Base-by-base conservation (phyloP, 2,329 filamentous ascomycete genomes). In the Neophaeococcomyces aloes region DNA sequence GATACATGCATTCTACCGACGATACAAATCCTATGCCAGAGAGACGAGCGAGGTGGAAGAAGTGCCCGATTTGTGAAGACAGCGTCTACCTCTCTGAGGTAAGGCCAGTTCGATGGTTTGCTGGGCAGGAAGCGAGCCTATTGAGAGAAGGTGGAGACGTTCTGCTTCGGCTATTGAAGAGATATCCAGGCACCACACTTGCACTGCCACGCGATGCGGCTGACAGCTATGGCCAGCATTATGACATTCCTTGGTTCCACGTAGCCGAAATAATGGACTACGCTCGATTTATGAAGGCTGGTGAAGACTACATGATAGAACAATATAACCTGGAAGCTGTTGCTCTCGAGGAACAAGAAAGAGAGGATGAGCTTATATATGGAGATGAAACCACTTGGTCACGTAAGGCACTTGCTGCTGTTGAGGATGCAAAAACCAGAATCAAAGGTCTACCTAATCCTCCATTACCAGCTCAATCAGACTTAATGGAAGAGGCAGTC, bases 1-100 rank as follows among this genome's bases (percentile, higher is more conserved):
- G 91, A 38, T 98, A 93, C 61, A 95, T 98, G 86, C 85, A 94
- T 56, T 84, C 87, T 6, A 81, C 83, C 45, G 81, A 84, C n/a
- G 81, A 83, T 27, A 65, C 66, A 7, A 74, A 72, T 46, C 68
- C 75, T 7, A 53, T 68, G 2, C 72, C 73, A 0, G 79, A 81
- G 49, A 88, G 81, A 65, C 81, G 76, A 55, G 70, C 82, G 23
- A 74, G 83, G 43, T 95, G 86, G 76, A 94, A 94, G 67, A 94
- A 94, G 61, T 98, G 91, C 55, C 89, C 91, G 0, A 88, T 98
- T 27, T 98, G 91, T 61, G 91, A 86, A 67, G 91, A 98, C 61
- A 80, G 76, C 37, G 78, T 98, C n/a, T 94, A 91, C 59, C 74
- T 88, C n/a, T 82, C 85, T 7, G 91, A 98, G 51, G 86, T 84